Percentiles rank a stretch among this genome's conserved stretches.
These are phyloP conservation scores for Lumnitzera littorea DNA, from an alignment of 345 rosid species.

Conservation along the genomic window DNA sequence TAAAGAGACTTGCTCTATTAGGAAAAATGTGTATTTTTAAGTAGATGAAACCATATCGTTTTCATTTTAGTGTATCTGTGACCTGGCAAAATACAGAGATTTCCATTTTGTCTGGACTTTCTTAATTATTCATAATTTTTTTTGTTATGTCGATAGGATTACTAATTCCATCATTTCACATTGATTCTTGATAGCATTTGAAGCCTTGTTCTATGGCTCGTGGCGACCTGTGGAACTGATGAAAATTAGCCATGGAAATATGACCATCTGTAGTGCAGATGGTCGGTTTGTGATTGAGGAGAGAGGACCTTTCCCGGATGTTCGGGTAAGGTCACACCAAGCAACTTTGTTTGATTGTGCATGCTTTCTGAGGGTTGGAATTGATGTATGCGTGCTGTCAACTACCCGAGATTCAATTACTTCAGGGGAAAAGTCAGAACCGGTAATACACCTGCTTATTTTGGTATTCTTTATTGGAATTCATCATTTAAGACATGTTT, in stretches of 20 bases:
- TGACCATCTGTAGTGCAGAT: constrained; percentile 36
- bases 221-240: constrained; percentile 56
- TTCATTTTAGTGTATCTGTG: no score
- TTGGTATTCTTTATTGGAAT: not conserved
- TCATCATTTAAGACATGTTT: no score
- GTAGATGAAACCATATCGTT: no score
- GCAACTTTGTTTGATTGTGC: constrained; percentile 59
- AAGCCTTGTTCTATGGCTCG: constrained; percentile 44
- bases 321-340: constrained; percentile 65
- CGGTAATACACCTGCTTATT: constrained; percentile 24
- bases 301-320: constrained; percentile 39
- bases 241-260: constrained; percentile 41
- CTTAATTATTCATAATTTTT: not conserved
- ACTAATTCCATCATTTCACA: not conserved
- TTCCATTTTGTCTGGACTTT: not conserved
- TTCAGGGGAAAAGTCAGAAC: constrained; percentile 28
- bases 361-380: constrained; percentile 64
- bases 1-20: no score
- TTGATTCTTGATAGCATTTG: constrained; percentile 55
- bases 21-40: no score
- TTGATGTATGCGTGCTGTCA: constrained; percentile 67
- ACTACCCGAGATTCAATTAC: constrained; percentile 10
- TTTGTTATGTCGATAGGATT: not conserved
- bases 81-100: not conserved
- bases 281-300: constrained; percentile 17